Base-by-base conservation (phyloP, 2,329 filamentous ascomycete species). In the Colletotrichum gloeosporioides region DNA sequence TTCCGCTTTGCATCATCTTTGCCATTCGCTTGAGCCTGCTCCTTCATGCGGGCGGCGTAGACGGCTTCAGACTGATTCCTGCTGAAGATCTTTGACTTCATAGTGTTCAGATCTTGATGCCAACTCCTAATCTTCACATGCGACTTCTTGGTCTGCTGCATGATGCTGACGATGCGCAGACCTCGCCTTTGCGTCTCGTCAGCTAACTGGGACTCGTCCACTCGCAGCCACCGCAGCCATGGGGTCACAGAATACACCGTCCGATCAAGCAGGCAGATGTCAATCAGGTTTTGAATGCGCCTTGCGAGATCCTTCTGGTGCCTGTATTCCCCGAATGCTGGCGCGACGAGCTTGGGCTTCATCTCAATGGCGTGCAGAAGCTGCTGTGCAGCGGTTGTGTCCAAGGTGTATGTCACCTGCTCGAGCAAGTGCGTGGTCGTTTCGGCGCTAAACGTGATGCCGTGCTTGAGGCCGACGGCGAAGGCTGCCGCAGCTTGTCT, bases 401-500 rank as follows among this genome's bases (percentile, higher is more conserved):
- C 74, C 27, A 76, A 29, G 15, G 57, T 31, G 55, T 82, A 79
- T 12, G 89, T 82, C 73, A 87, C 88, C 32, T 85, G 81, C 63
- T 88, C 85, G 31, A 90, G 80, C 3, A 90, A 71, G 22, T 84
- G 82, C 61, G 78, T 80, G n/a, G 87, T 79, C 2, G 84, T 78
- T 22, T 81, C 78, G 4, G 79, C 77, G 73, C 83, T 82, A 65
- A 88, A 65, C 0, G 73, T 65, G 25, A 86, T 81, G 6, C 83
- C 83, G 16, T 84, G 80, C 57, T 82, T 79, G 55, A 90, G 80
- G 57, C 84, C 86, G 2, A 84, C 80, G 49, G 85, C 79, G 53
- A 90, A 85, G 15, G 89, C 82, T 4, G 80, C 79, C 18, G 85
- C 86, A 4, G 89, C 89, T 44, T 89, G 84, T 15, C 85, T 83